Evolutionary conservation across 176 grass and related monocot species (phyloP).

Genomic region (Tuctoria greenei): DNA sequence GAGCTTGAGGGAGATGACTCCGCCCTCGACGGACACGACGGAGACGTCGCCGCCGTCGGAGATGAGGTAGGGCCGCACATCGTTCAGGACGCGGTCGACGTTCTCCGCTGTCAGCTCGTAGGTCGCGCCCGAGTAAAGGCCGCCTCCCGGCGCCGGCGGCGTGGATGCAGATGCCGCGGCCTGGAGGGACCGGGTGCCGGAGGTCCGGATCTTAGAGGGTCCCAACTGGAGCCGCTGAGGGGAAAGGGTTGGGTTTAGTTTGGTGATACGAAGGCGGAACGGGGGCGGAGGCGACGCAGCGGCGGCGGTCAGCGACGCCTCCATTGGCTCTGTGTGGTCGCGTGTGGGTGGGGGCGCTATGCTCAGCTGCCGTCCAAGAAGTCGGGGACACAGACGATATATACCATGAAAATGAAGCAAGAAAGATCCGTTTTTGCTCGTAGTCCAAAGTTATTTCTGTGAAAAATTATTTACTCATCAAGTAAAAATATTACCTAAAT

Average conservation of each 20-base stretch:
- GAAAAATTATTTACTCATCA: background rate
- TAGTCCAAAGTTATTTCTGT: background rate
- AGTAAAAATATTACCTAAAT: background rate
- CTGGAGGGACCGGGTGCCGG: conserved; percentile 2
- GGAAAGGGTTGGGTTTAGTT: background rate
- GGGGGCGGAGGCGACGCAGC: conserved; percentile 26
- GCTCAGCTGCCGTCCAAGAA: conserved; percentile 14
- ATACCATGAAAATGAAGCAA: background rate
- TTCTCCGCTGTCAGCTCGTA: conserved; percentile 78
- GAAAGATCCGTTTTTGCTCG: background rate
- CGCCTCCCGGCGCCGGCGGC: conserved; percentile 46
- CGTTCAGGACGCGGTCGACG: conserved; percentile 76
- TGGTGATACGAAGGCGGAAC: conserved; percentile 27
- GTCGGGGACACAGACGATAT: background rate
- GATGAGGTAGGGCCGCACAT: conserved; percentile 91
- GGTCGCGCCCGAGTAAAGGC: conserved; percentile 67
- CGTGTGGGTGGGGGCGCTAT: background rate
- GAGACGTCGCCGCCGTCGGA: conserved; percentile 80
- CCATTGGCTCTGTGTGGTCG: conserved; percentile 41
- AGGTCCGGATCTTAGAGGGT: conserved; percentile 30
- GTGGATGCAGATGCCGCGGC: conserved; percentile 42
- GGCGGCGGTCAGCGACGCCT: conserved; percentile 36
- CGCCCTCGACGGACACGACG: conserved; percentile 78
- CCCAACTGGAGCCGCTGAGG: conserved; percentile 28
- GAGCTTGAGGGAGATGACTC: conserved; percentile 86